phyloP scores from a whole-genome alignment of 2,329 filamentous ascomycete species.

The Drechslerella dactyloides region DNA sequence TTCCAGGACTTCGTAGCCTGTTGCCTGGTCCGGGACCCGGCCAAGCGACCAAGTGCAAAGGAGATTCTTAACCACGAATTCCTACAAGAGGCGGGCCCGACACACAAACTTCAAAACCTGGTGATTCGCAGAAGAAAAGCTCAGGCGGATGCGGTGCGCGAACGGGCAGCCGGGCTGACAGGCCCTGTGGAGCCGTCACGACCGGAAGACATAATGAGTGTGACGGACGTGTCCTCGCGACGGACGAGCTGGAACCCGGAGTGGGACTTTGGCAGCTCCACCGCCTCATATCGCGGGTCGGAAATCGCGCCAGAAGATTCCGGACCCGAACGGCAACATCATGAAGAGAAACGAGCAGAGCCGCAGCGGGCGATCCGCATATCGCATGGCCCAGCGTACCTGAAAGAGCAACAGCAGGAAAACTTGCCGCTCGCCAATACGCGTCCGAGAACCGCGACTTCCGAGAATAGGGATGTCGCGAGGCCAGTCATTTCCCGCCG shows the following conservation, averaged over 20 bases:
- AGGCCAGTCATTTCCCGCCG: neutral
- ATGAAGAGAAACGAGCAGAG: neutral
- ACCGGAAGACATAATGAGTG: neutral
- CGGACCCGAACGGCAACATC: neutral
- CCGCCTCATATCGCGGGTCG: neutral
- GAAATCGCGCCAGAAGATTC: too few species aligned
- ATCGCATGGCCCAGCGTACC: neutral
- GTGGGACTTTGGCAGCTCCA: neutral
- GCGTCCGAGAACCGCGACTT: neutral
- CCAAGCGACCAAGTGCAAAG: conserved; percentile 9
- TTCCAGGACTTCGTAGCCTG: conserved; percentile 93
- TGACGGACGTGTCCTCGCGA: neutral
- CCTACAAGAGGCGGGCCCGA: conserved; percentile 6
- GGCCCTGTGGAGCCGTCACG: neutral
- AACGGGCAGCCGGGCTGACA: neutral
- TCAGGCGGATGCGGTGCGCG: neutral
- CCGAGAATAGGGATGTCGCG: neutral
- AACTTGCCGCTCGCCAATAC: neutral
- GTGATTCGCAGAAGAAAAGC: too few species aligned
- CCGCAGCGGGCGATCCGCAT: neutral
- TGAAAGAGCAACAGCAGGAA: neutral
- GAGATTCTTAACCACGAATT: conserved; percentile 27
- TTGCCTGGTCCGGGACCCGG: conserved; percentile 75
- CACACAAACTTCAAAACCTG: neutral
- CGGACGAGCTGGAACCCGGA: neutral